A percentile compares a stretch with the other conserved stretches of the same genome.
Evolutionary conservation across 2,329 filamentous ascomycete genomes (phyloP).

Genomic region (Trichoderma sp.): DNA sequence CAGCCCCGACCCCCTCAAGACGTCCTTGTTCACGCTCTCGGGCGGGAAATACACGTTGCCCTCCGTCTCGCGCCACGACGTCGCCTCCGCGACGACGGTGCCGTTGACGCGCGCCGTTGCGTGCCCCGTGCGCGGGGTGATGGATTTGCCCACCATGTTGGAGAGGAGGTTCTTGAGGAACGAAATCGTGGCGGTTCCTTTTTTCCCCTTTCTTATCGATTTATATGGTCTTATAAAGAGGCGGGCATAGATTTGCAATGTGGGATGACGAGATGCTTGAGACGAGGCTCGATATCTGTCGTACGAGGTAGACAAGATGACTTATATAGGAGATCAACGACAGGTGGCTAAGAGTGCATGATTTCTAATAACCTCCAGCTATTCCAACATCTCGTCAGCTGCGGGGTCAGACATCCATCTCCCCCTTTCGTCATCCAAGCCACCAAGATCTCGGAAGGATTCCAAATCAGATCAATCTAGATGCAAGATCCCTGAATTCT

Average conservation of each 20-base stretch:
- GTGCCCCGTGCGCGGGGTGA: slow-evolving; percentile 36
- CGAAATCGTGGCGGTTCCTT: too few species aligned
- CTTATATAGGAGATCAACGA: background rate
- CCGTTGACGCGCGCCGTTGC: slow-evolving; percentile 52
- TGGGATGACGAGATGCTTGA: background rate
- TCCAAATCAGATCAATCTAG: slow-evolving; percentile 14
- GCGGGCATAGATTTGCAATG: background rate
- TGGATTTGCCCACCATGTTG: slow-evolving; percentile 27
- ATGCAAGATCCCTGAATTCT: background rate
- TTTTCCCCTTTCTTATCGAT: background rate
- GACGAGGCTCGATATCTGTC: background rate
- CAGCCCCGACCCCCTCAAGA: slow-evolving; percentile 49
- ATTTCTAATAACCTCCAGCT: slow-evolving; percentile 9
- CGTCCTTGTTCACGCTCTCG: slow-evolving; percentile 47
- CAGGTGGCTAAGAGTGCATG: background rate
- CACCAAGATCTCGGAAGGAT: background rate
- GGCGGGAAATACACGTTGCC: slow-evolving; percentile 61
- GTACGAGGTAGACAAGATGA: background rate
- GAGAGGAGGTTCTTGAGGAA: background rate
- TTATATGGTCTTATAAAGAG: background rate
- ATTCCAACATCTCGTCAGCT: slow-evolving; percentile 6
- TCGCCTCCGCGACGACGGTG: slow-evolving; percentile 53
- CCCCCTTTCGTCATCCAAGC: slow-evolving; percentile 9
- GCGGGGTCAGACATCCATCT: background rate
- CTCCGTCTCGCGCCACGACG: slow-evolving; percentile 57